Percentiles rank a stretch among this genome's conserved stretches.
Evolutionary conservation across 257 asterid species (phyloP).

Genomic region (Avicennia marina): DNA sequence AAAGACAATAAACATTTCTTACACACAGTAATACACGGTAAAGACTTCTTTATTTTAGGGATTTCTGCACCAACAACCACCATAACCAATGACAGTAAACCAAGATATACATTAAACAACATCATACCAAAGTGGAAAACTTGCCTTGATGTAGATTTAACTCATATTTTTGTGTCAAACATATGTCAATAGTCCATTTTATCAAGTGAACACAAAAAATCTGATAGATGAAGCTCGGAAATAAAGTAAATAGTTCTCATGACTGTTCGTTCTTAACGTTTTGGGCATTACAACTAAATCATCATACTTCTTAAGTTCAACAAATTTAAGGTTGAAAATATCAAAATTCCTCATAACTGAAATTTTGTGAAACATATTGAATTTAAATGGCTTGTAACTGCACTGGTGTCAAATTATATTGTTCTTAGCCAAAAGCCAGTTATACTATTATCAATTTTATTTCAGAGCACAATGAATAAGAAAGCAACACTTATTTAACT

Average conservation of each 20-base stretch:
- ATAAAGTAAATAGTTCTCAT: not conserved
- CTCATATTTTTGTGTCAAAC: not conserved
- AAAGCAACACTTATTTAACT: not conserved
- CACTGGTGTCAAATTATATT: not conserved
- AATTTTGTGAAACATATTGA: not conserved
- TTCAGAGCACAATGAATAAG: too few species aligned
- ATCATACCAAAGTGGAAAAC: not conserved
- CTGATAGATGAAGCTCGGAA: too few species aligned
- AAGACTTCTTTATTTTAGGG: too few species aligned
- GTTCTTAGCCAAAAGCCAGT: not conserved
- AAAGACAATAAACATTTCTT: too few species aligned
- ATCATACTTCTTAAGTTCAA: constrained; percentile 4
- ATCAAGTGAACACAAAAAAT: too few species aligned
- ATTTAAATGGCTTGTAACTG: not conserved
- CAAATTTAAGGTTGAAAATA: not conserved
- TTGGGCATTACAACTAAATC: not conserved
- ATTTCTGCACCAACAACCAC: not conserved
- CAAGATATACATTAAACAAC: not conserved
- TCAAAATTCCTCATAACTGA: not conserved
- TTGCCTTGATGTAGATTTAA: not conserved
- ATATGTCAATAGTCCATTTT: not conserved
- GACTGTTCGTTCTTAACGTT: not conserved
- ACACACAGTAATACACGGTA: too few species aligned
- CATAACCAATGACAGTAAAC: constrained; percentile 3
- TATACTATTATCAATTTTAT: not conserved